These are phyloP conservation scores for Colletotrichum chrysophilum DNA, from an alignment of 2,329 filamentous ascomycete species.

Conservation along the genomic window DNA sequence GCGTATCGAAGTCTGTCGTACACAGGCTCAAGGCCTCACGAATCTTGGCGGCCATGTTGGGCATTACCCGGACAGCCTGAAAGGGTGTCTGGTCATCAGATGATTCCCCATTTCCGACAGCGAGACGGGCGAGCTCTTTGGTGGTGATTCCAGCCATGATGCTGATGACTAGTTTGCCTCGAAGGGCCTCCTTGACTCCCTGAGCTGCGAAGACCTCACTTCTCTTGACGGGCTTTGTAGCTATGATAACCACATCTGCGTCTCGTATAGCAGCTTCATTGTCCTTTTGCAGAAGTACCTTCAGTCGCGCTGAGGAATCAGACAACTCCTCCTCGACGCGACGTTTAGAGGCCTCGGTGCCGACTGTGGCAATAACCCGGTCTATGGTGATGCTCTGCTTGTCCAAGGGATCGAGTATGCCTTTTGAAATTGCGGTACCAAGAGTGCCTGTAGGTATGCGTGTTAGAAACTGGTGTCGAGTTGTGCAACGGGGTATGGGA, in stretches of 20 bases:
- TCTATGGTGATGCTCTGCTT: background rate
- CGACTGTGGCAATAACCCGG: background rate
- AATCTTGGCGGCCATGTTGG: background rate
- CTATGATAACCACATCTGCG: background rate
- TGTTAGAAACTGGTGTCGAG: background rate
- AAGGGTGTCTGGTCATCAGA: background rate
- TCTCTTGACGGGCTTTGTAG: background rate
- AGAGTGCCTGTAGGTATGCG: background rate
- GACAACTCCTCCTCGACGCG: background rate
- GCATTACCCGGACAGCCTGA: background rate
- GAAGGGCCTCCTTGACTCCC: background rate
- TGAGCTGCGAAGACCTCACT: background rate
- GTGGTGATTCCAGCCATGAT: background rate
- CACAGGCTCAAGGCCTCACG: background rate
- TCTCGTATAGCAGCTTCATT: background rate
- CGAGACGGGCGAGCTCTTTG: background rate
- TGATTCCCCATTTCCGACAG: fast-evolving
- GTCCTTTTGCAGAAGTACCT: background rate
- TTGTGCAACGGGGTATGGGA: background rate
- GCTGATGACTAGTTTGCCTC: background rate
- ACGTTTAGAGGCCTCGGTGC: background rate
- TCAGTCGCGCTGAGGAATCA: background rate
- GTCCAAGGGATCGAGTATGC: background rate
- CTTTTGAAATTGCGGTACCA: background rate
- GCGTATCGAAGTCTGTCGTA: background rate